Base-by-base conservation (phyloP, 176 grass and related monocot genomes). In the Aegilops bicornis region DNA sequence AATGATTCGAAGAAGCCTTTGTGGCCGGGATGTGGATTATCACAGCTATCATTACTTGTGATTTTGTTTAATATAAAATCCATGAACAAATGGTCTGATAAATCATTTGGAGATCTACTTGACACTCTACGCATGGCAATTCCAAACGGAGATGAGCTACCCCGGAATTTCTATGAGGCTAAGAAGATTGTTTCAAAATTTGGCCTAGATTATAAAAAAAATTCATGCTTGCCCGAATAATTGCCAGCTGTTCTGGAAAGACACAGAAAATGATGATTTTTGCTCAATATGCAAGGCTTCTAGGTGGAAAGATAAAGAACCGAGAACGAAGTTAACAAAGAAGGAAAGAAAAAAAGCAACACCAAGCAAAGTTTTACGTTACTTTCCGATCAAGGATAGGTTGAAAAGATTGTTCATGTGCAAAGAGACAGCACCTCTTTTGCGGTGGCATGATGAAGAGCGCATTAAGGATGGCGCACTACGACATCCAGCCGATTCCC, bases 31-130 rank as follows among this genome's bases (percentile, higher is more conserved):
- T 64, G 24, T 64, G 62, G 27, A 64, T 4, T 64, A 64, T 64
- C 62, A 13, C 10, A 25, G 2, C 43, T 82, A 70, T 56, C 65
- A 37, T 33, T 70, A 24, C 45, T 56, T 56, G 80, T 82, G 29
- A 27, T 82, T 82, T 82, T 82, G 19, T 82, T 82, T n/a, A 82
- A 82, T n/a, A 37, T 19, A 24, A 82, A 82, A 23, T 82, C 79
- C 19, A 54, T 82, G 43, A 50, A 69, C 7, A 82, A 81, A 81
- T 81, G 78, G 37, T 19, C 37, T 62, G 59, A 62, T 10, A 62
- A 62, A n/a, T 62, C 59, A 62, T 62, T 62, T 64, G 62, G 62
- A 29, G 40, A 50, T 81, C 12, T 50, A 68, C 40, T 81, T 81
- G 63, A 32, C 22, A 48, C 65, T 68, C 36, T 64, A 4, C 77